Evolutionary conservation across 768 basidiomycete species (phyloP).

Genomic region (Trametes cingulata): DNA sequence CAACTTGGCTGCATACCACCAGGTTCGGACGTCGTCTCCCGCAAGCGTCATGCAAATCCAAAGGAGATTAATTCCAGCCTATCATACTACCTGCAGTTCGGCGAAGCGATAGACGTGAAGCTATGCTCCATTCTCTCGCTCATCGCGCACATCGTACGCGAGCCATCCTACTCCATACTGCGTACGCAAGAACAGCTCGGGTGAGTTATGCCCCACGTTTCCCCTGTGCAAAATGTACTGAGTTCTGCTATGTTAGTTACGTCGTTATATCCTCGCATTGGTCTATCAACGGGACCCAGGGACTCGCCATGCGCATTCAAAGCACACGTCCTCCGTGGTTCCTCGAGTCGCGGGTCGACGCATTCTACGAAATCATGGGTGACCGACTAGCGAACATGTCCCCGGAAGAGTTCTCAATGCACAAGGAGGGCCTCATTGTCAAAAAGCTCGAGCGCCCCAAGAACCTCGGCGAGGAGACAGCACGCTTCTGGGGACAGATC

Average conservation of each 20-base stretch:
- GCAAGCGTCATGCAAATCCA: slow-evolving; percentile 42
- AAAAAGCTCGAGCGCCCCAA: slow-evolving; percentile 27
- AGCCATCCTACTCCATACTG: slow-evolving; percentile 51
- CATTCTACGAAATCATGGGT: slow-evolving; percentile 24
- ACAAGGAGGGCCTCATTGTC: slow-evolving; percentile 28
- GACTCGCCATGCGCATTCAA: slow-evolving; percentile 29
- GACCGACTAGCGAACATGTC: slow-evolving; percentile 18
- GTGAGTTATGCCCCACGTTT: slow-evolving; percentile 3
- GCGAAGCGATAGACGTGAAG: slow-evolving; percentile 39
- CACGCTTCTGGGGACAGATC: slow-evolving; percentile 29
- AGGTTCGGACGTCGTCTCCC: slow-evolving; percentile 42
- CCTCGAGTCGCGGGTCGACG: slow-evolving; percentile 30
- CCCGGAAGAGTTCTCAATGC: slow-evolving; percentile 7
- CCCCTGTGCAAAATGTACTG: too few relatives aligned
- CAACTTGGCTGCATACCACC: not conserved
- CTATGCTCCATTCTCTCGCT: slow-evolving; percentile 41
- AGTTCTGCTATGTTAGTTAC: slow-evolving; percentile 19
- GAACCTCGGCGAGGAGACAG: slow-evolving; percentile 29
- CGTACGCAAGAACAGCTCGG: slow-evolving; percentile 59
- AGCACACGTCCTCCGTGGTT: slow-evolving; percentile 25
- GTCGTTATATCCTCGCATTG: slow-evolving; percentile 22
- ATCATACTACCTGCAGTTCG: slow-evolving; percentile 50
- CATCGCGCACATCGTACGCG: slow-evolving; percentile 45
- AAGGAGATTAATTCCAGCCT: slow-evolving; percentile 49
- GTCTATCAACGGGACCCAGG: slow-evolving; percentile 22